Evolutionary conservation across 2,329 filamentous ascomycete genomes (phyloP).

Genomic region (Alternaria longipes): DNA sequence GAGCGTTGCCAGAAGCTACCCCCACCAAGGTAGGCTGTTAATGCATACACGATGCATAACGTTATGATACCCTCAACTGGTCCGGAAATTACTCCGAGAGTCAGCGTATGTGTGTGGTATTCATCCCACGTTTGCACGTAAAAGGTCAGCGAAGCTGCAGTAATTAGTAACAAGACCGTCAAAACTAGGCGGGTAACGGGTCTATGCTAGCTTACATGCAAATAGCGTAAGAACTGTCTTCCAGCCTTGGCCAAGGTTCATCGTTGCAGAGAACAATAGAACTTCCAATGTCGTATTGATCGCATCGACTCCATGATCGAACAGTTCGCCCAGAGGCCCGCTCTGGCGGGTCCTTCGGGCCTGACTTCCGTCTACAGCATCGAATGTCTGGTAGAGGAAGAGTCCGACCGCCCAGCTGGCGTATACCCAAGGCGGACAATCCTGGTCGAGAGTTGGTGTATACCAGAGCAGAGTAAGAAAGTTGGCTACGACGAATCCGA

Average conservation of each 20-base stretch:
- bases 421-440: slow-evolving; percentile 96
- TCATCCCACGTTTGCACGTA: slow-evolving; percentile 99
- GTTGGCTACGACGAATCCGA: slow-evolving; percentile 88
- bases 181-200: neutral
- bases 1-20: slow-evolving; percentile 93
- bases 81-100: slow-evolving; percentile 88
- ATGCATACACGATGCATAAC: slow-evolving; percentile 79
- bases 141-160: slow-evolving; percentile 84
- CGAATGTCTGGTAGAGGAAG: slow-evolving; percentile 97
- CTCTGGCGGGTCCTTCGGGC: slow-evolving; percentile 91
- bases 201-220: slow-evolving; percentile 65
- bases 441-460: slow-evolving; percentile 89
- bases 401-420: slow-evolving; percentile 87
- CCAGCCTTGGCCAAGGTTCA: slow-evolving; percentile 95
- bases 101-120: slow-evolving; percentile 96
- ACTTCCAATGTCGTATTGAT: slow-evolving; percentile 95
- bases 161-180: neutral
- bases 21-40: slow-evolving; percentile 86
- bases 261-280: slow-evolving; percentile 87
- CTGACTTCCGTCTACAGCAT: slow-evolving; percentile 93
- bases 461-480: slow-evolving; percentile 94
- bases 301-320: slow-evolving; percentile 96
- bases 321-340: slow-evolving; percentile 92
- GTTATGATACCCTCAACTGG: slow-evolving; percentile 94
- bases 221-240: slow-evolving; percentile 84